A percentile compares a stretch with the other conserved stretches of the same genome.
Evolutionary conservation across 2,329 filamentous ascomycete genomes (phyloP).

Genomic region (Botrytis aclada): DNA sequence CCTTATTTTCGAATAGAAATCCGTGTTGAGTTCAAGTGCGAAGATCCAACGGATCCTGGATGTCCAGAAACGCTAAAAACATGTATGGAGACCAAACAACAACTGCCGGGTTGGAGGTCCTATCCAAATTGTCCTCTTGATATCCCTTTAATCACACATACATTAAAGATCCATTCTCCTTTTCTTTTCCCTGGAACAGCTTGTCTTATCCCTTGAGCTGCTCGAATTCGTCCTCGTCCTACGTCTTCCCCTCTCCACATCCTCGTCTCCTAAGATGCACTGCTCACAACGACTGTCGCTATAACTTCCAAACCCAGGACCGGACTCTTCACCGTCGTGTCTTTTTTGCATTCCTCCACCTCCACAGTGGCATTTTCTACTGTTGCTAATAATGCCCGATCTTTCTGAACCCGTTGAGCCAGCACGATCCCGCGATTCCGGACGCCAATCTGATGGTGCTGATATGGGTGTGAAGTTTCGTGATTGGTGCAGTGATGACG

Average conservation of each 20-base stretch:
- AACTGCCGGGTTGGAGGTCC: background rate
- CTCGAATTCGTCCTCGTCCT: slow-evolving; percentile 13
- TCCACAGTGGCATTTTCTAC: background rate
- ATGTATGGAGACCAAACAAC: background rate
- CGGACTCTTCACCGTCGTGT: background rate
- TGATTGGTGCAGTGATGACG: background rate
- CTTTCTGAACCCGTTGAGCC: background rate
- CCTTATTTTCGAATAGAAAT: background rate
- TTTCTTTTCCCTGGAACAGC: slow-evolving; percentile 1
- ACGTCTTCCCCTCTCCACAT: slow-evolving; percentile 6
- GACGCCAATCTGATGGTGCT: slow-evolving; percentile 6
- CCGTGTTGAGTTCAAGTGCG: background rate
- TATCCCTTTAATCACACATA: background rate
- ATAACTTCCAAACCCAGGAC: background rate
- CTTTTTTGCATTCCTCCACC: background rate
- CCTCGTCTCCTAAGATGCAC: background rate
- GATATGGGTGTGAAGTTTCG: slow-evolving; percentile 5
- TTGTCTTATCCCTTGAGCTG: slow-evolving; percentile 2
- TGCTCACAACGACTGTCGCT: background rate
- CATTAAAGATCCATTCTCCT: slow-evolving; percentile 3
- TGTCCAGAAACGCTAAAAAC: background rate
- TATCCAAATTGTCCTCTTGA: background rate
- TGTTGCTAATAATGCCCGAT: background rate
- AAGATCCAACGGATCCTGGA: background rate
- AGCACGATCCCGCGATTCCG: background rate